Conservation (phyloP, 2,329 filamentous ascomycete genomes). For the Stachybotrys echinatus region DNA sequence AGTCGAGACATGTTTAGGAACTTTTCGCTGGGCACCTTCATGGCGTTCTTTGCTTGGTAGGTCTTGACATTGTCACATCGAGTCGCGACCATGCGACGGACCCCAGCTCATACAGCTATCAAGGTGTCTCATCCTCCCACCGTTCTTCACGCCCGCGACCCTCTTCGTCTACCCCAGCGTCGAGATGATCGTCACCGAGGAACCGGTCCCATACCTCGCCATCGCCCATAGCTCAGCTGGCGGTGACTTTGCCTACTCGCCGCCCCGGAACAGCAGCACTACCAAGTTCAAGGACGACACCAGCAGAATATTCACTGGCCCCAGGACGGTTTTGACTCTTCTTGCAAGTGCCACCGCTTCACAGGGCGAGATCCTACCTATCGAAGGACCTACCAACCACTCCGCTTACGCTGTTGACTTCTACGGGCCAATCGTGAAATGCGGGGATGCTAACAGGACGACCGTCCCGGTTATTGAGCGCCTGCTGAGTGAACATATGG, state of each 20-base stretch:
- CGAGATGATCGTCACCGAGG: neutral
- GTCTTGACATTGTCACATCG: neutral
- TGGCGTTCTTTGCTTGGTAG: conserved; percentile 1
- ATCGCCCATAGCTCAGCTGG: neutral
- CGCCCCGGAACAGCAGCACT: neutral
- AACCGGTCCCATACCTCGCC: neutral
- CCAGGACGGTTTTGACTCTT: neutral
- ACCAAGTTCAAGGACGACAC: neutral
- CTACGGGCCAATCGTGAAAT: neutral
- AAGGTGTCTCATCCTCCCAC: neutral
- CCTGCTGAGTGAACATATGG: conserved; percentile 2
- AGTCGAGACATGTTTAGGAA: neutral
- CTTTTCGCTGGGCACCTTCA: neutral
- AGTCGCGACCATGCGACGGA: neutral
- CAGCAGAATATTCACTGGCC: conserved; percentile 1
- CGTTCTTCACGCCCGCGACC: neutral
- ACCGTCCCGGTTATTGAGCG: neutral
- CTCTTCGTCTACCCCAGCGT: neutral
- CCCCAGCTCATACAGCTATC: neutral
- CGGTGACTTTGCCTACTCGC: conserved; percentile 1
- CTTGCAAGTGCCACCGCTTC: neutral
- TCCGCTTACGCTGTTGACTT: neutral
- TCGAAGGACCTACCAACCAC: neutral
- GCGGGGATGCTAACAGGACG: neutral
- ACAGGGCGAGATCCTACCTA: neutral